Percentiles rank a stretch among this genome's conserved stretches.
Conservation (phyloP, 2,329 filamentous ascomycete genomes). For the Orbilia javanica region DNA sequence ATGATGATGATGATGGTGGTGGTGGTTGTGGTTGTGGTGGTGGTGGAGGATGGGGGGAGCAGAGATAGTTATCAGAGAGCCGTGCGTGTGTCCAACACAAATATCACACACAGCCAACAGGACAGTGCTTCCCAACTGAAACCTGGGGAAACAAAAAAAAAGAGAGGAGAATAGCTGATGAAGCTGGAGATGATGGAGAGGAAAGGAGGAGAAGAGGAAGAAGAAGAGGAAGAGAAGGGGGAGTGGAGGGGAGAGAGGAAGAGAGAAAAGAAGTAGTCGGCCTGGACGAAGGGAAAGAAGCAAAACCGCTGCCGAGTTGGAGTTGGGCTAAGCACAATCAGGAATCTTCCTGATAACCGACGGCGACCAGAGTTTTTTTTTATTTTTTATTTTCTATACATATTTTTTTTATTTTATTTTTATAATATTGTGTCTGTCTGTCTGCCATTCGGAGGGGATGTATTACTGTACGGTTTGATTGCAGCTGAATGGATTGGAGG, state of each 20-base stretch:
- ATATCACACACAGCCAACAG: slow-evolving; percentile 30
- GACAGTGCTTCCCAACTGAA: slow-evolving; percentile 44
- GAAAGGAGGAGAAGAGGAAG: slow-evolving; percentile 39
- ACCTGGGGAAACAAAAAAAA: slow-evolving; percentile 61
- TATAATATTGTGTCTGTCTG: too few species aligned
- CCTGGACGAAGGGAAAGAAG: slow-evolving; percentile 65
- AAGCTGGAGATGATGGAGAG: slow-evolving; percentile 60
- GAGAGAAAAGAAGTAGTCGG: slow-evolving; percentile 36
- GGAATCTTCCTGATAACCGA: slow-evolving; percentile 46
- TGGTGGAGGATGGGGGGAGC: neutral
- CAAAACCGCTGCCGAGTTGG: slow-evolving; percentile 59
- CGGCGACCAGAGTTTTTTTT: slow-evolving; percentile 5
- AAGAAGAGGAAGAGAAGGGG: slow-evolving; percentile 63
- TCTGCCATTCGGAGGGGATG: neutral
- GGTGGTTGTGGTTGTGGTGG: neutral
- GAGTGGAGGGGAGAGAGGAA: slow-evolving; percentile 32
- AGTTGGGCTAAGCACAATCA: neutral
- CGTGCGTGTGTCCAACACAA: slow-evolving; percentile 51
- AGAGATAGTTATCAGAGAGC: too few species aligned
- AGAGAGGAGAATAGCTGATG: slow-evolving; percentile 60
- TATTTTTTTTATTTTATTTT: too few species aligned
- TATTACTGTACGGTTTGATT: neutral
- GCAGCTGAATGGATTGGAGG: neutral
- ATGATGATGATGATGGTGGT: slow-evolving; percentile 5
- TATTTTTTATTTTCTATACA: too few species aligned